Evolutionary conservation across 2,329 filamentous ascomycete species (phyloP).

Genomic region (Davidsoniella australis): DNA sequence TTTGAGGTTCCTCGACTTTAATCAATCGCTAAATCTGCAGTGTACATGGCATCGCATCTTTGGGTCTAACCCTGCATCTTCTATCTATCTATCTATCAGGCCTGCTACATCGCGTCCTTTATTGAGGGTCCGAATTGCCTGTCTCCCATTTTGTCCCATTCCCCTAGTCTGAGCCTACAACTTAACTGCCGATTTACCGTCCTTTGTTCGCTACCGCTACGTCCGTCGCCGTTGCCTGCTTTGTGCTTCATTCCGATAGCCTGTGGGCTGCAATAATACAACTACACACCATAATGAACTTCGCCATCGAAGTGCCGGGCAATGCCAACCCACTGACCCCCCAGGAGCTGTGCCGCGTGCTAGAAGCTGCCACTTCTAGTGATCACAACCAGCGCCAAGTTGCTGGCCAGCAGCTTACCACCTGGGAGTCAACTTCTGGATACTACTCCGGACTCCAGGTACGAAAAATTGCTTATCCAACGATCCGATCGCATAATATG

Average conservation of each 20-base stretch:
- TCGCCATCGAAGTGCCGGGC: slow-evolving; percentile 61
- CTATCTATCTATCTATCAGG: too few species aligned
- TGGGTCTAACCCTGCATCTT: too few species aligned
- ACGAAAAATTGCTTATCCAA: slow-evolving; percentile 14
- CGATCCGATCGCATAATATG: slow-evolving; percentile 7
- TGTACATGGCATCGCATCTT: too few species aligned
- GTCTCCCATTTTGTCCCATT: not conserved
- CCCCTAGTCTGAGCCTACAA: not conserved
- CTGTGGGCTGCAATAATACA: not conserved
- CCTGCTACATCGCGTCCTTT: too few species aligned
- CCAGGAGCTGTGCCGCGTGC: slow-evolving; percentile 44
- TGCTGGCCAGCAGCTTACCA: slow-evolving; percentile 50
- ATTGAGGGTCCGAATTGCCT: too few species aligned
- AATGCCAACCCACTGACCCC: slow-evolving; percentile 57
- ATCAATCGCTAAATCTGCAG: too few species aligned
- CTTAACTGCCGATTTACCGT: too few species aligned
- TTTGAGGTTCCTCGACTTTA: too few species aligned
- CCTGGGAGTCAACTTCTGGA: slow-evolving; percentile 50
- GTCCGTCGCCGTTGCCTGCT: not conserved
- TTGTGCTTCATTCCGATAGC: not conserved
- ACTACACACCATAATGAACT: slow-evolving; percentile 35
- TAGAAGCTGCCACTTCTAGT: slow-evolving; percentile 46
- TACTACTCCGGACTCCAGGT: slow-evolving; percentile 57
- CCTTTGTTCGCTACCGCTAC: not conserved
- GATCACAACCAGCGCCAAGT: slow-evolving; percentile 47